Evolutionary conservation across 352 stramenopile species (phyloP).

Genomic region (Stephanocyclus meneghinianus): DNA sequence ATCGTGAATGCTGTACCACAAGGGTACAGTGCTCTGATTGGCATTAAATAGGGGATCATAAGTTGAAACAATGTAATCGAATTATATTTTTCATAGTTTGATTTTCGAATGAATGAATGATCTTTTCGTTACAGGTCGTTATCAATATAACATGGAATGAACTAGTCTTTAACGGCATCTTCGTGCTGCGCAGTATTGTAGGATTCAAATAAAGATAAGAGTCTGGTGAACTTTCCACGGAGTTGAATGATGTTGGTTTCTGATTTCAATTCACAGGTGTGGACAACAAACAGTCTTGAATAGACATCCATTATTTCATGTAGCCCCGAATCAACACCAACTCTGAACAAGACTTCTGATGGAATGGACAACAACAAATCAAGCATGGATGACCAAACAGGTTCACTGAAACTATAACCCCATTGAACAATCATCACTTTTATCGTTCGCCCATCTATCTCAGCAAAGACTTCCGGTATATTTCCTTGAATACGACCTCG

Average conservation of each 20-base stretch:
- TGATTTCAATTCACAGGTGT: slow-evolving; percentile 51
- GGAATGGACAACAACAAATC: slow-evolving; percentile 60
- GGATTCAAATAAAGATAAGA: slow-evolving; percentile 54
- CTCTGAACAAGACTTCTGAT: slow-evolving; percentile 62
- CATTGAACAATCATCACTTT: slow-evolving; percentile 66
- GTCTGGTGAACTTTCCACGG: slow-evolving; percentile 44
- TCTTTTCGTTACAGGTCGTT: no score
- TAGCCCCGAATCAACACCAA: slow-evolving; percentile 58
- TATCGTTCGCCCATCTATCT: slow-evolving; percentile 32
- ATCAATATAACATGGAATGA: no score
- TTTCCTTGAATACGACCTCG: slow-evolving; percentile 47
- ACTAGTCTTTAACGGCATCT: neutral
- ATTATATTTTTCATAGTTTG: no score
- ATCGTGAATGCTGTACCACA: no score
- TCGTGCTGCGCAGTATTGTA: slow-evolving; percentile 1
- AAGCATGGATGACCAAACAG: slow-evolving; percentile 62
- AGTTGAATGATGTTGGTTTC: slow-evolving; percentile 47
- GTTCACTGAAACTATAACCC: slow-evolving; percentile 75
- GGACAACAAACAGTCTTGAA: slow-evolving; percentile 63
- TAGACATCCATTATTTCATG: slow-evolving; percentile 55
- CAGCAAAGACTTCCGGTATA: slow-evolving; percentile 30
- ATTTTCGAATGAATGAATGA: no score
- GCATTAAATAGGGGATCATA: no score
- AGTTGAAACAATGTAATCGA: no score
- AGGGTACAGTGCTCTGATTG: no score